Evolutionary conservation across 2,329 filamentous ascomycete genomes (phyloP), one percentile per base, ranked within the genome.

Genomic region (Helotiales sp.): DNA sequence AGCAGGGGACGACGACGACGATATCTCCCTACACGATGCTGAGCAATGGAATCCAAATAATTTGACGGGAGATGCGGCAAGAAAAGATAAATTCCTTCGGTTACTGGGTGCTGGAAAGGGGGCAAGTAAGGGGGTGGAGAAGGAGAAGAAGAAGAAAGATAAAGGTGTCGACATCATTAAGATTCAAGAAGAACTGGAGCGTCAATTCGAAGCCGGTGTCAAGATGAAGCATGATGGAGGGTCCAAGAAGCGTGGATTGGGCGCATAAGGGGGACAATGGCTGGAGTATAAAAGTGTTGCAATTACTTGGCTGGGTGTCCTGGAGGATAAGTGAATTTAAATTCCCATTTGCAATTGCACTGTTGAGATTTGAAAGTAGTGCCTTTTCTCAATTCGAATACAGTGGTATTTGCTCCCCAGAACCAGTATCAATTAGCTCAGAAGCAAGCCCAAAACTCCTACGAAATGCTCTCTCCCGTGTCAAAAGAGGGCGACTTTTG

Each of bases 201-300:
- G 71, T 57, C 79, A 80, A 61, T 80, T 77, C 63, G 74, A 78
- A 55, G 71, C 72, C n/a, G 77, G 78, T 10, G 75, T 79, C 59
- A 75, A 74, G 43, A 75, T 79, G 75, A 80, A 79, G 72, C 73
- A 78, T 68, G 78, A 78, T 69, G 72, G 72, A 8, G 74, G 75
- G 1, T 71, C 71, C n/a, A 79, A 78, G 70, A 75, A 75, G 63
- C 75, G 73, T 49, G 78, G 78, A 1, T 69, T 80, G 26, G 78
- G 78, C 54, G 77, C 78, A n/a, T 78, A 67, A 69, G 28, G 24
- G 28, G 24, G 50, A 26, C n/a, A 7, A 37, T 20, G 30, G n/a
- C 26, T n/a, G 3, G 32, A 52, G 22, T 30, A 61, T 8, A 13
- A 54, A 30, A 37, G 15, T 43, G 3, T 43, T 7, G 43, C 26